Base-by-base conservation (phyloP, 139 green algal species). In the Closterium sp. region DNA sequence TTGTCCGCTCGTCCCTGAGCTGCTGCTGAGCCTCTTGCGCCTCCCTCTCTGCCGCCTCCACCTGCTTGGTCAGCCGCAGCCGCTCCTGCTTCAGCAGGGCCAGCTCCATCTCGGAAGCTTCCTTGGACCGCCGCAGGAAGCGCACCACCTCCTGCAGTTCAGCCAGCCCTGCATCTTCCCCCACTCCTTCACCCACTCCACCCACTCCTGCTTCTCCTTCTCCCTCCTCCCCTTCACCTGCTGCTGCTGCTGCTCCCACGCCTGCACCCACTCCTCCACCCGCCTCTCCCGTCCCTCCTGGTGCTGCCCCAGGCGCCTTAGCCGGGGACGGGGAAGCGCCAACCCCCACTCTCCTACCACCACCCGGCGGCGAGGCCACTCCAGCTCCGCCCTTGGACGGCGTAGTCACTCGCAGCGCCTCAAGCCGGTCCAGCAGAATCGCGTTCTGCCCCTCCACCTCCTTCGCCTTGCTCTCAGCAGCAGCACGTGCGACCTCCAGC, bases 81-180 rank as follows among this genome's bases (percentile, higher is more conserved):
- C 84, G 69, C 84, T 94, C 92, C 90, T 94, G 92, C 81, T 94
- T 84, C 25, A 91, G 25, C 34, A 93, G 85, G 9, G 90, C n/a
- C 84, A 94, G 64, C 84, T 91, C 91, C 33, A 81, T 88, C 64
- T 94, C 91, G 64, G 33, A 34, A 36, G 90, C 92, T 33, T 94
- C 92, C 69, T 94, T 94, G 33, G 34, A 30, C 1, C 90, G 89
- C 21, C 92, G 90, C 36, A 94, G 90, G 76, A 91, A 94, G 4
- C 89, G 89, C 3, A 94, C 30, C 25, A 94, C 92, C 34, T 93
- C 92, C 31, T 94, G n/a, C 32, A 94, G 43, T 28, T 92, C 85
- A 1, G 34, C 87, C 23, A 32, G 30, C 32, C 55, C 35, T 83
- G 16, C 35, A 5, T 30, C 33, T 86, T 34, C 87, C 30, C 31